Evolutionary conservation across 2,329 filamentous ascomycete species (phyloP).

Genomic region (Ophiosphaerella korrae): DNA sequence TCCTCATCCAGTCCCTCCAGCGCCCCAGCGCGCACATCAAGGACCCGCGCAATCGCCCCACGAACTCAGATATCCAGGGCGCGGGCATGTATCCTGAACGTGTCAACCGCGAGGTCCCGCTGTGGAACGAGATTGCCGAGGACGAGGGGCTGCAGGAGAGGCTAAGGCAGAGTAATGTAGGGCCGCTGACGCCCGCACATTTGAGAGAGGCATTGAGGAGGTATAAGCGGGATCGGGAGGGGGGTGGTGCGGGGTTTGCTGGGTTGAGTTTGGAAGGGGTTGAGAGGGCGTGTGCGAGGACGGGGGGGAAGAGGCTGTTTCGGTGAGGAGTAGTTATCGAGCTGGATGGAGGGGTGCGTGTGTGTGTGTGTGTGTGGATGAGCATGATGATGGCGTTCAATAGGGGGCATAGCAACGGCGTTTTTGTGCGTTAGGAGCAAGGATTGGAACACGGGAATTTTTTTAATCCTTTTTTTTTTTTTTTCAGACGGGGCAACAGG

Average conservation of each 20-base stretch:
- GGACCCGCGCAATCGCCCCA: conserved; percentile 33
- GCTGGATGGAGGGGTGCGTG: no score
- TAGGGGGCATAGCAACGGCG: background rate
- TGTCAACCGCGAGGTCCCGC: conserved; percentile 24
- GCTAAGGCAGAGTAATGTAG: conserved; percentile 47
- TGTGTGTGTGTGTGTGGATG: background rate
- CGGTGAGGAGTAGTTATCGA: conserved; percentile 32
- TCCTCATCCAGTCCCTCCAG: conserved; percentile 34
- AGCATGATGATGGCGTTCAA: background rate
- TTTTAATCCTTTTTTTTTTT: no score
- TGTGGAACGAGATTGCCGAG: conserved; percentile 36
- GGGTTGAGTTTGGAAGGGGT: conserved; percentile 56
- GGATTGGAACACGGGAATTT: no score
- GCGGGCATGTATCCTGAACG: conserved; percentile 33
- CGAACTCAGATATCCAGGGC: conserved; percentile 31
- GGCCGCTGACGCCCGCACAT: conserved; percentile 74
- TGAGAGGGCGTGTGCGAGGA: conserved; percentile 51
- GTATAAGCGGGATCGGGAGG: conserved; percentile 67
- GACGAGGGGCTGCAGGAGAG: conserved; percentile 32
- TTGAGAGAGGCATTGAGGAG: conserved; percentile 73
- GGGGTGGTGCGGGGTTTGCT: conserved; percentile 61
- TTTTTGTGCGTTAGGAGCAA: no score
- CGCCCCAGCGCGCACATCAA: conserved; percentile 38
- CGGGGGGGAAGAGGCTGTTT: conserved; percentile 54
- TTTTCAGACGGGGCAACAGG: no score